Evolutionary conservation across 2,329 filamentous ascomycete genomes (phyloP).

Genomic region (Cyphellophora attinorum): DNA sequence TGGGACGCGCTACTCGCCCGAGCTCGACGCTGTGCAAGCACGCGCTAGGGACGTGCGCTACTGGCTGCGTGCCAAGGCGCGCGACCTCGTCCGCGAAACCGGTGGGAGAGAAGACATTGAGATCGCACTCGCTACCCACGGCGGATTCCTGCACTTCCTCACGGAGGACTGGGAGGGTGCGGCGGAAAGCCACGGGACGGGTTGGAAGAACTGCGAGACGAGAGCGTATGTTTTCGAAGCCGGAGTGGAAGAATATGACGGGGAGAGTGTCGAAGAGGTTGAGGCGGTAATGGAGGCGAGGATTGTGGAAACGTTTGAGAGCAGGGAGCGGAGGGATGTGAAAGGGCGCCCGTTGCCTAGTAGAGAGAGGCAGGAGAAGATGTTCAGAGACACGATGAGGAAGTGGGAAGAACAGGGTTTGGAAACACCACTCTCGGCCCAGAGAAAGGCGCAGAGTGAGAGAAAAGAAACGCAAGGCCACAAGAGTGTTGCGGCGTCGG

Average conservation of each 20-base stretch:
- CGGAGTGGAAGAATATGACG: constrained; percentile 39
- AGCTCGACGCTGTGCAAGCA: constrained; percentile 42
- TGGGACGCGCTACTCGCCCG: constrained; percentile 33
- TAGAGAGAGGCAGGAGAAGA: too few relatives aligned
- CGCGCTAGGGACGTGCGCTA: constrained; percentile 51
- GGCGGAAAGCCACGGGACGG: constrained; percentile 34
- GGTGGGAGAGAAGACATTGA: constrained; percentile 49
- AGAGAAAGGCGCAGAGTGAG: too few relatives aligned
- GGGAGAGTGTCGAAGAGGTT: too few relatives aligned
- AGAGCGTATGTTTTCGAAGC: constrained; percentile 57
- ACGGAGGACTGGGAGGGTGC: constrained; percentile 67
- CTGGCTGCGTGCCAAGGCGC: constrained; percentile 48
- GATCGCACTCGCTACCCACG: constrained; percentile 69
- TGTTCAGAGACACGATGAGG: too few relatives aligned
- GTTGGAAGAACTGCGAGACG: constrained; percentile 64
- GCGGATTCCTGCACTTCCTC: constrained; percentile 72
- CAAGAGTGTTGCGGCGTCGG: too few relatives aligned
- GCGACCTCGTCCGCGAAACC: constrained; percentile 44
- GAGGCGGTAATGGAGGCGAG: too few relatives aligned
- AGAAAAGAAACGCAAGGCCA: too few relatives aligned
- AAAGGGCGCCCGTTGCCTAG: too few relatives aligned
- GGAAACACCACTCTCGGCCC: too few relatives aligned
- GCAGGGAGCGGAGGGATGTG: too few relatives aligned
- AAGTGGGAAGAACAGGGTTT: too few relatives aligned
- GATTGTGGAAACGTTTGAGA: too few relatives aligned